Evolutionary conservation across 2,329 filamentous ascomycete genomes (phyloP).

Genomic region (Epichloe elymi): DNA sequence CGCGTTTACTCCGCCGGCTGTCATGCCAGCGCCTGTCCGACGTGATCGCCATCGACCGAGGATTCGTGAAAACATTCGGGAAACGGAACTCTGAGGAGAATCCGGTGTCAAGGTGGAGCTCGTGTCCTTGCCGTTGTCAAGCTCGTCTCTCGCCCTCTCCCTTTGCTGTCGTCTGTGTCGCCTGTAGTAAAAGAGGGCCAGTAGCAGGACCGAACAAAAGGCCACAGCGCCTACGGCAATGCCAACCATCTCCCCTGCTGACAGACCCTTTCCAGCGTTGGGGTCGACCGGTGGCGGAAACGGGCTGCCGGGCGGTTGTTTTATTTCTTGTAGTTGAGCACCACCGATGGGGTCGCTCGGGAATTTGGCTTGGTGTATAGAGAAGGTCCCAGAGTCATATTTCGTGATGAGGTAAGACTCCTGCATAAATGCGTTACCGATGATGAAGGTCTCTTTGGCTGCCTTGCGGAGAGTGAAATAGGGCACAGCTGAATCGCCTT

Average conservation of each 20-base stretch:
- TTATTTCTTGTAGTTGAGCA: constrained; percentile 29
- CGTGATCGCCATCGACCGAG: constrained; percentile 22
- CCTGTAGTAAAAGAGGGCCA: constrained; percentile 21
- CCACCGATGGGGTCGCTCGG: constrained; percentile 28
- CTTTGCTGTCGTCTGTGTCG: constrained; percentile 21
- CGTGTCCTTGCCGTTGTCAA: constrained; percentile 24
- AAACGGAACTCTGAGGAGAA: constrained; percentile 13
- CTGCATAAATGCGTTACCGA: constrained; percentile 58
- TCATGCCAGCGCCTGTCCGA: constrained; percentile 10
- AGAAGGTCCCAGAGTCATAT: constrained; percentile 40
- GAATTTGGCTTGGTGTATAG: constrained; percentile 41
- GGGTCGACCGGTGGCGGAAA: constrained; percentile 27
- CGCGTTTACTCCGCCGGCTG: constrained; percentile 14
- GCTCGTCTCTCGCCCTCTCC: constrained; percentile 12
- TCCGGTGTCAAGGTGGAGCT: constrained; percentile 18
- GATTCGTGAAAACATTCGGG: constrained; percentile 28
- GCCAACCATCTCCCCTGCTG: constrained; percentile 29
- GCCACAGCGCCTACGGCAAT: constrained; percentile 30
- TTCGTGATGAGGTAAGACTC: constrained; percentile 49
- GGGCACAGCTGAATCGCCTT: constrained; percentile 31
- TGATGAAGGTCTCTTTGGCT: constrained; percentile 37
- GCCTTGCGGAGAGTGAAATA: constrained; percentile 56
- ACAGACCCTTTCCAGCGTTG: constrained; percentile 17
- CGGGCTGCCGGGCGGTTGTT: constrained; percentile 30
- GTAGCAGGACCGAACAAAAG: constrained; percentile 14